Evolutionary conservation across 2,329 filamentous ascomycete genomes (phyloP), one percentile per base, ranked within the genome.

Genomic region (Aspergillus pseudoterreus): DNA sequence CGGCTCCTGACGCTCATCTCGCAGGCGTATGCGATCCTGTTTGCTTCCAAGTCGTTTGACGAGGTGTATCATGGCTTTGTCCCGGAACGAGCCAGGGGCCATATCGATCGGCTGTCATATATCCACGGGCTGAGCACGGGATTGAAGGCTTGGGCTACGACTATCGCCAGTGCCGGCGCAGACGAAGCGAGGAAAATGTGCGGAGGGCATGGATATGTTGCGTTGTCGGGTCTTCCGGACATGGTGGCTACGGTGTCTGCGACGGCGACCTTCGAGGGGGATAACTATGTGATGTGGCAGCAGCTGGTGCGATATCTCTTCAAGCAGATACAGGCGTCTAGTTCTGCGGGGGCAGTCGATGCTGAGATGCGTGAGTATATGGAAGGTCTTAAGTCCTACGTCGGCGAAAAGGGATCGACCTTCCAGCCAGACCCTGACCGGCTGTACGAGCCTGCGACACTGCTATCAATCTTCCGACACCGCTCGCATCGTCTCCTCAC

Each of bases 21-120:
- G 8, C 43, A 51, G 17, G 42, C 46, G 6, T 55, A 50, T 36
- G 53, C 47, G 4, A 43, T 53, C 3, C 47, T 53, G 8, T 55
- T 48, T 19, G 49, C 47, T 8, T 44, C 43, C 4, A 43, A 49
- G 6, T 47, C 42, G 19, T 50, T 53, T 22, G 41, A 50, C 14
- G 21, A 44, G 14, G 17, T 42, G 38, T 51, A 43, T 15, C 12
- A 22, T 8, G 12, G 27, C 5, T 36, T 55, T 6, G 32, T 48
- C 8, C 30, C 35, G 4, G 47, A 49, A 21, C 43, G 43, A 11
- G 39, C 43, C 4, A 38, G 15, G 10, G 41, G 50, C 21, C 32
- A 47, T 2, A 30, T 39, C 27, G 24, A 12, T 4, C 43, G 36
- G 19, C 14, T 51, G 6, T 22, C 35, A 4, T 51, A 32, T 27